These are phyloP conservation scores for Saitozyma sp. DNA, from an alignment of 768 basidiomycete genomes.

Conservation along the genomic window DNA sequence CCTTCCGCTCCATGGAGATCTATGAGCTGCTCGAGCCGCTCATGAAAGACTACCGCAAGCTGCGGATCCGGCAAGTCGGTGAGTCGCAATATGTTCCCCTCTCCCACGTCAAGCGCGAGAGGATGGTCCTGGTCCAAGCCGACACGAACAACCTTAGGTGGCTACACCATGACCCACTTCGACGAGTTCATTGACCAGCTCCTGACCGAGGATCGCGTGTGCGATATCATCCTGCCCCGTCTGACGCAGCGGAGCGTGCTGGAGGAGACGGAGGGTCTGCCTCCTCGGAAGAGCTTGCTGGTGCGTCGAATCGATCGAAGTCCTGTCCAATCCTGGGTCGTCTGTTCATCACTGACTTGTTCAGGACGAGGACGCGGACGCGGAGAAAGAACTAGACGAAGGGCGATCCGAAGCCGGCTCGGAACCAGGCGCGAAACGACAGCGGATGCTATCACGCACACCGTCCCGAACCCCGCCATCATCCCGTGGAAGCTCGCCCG, in stretches of 20 bases:
- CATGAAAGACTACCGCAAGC: conserved; percentile 87
- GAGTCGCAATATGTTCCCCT: conserved; percentile 38
- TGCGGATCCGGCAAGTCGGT: conserved; percentile 80
- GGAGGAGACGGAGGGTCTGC: conserved; percentile 86
- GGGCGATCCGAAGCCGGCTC: background rate
- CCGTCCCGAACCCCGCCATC: conserved; percentile 32
- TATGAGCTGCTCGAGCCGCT: conserved; percentile 92
- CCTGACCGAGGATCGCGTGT: conserved; percentile 84
- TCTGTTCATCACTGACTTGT: background rate
- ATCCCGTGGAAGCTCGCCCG: conserved; percentile 25
- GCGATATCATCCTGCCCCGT: conserved; percentile 93
- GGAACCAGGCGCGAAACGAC: conserved; percentile 17
- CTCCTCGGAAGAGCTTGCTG: conserved; percentile 62
- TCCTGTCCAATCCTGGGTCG: background rate
- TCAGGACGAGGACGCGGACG: conserved; percentile 30
- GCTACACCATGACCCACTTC: conserved; percentile 80
- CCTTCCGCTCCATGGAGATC: conserved; percentile 83
- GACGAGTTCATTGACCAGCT: conserved; percentile 88
- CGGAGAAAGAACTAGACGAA: conserved; percentile 3
- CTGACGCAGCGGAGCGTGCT: conserved; percentile 78
- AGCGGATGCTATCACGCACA: conserved; percentile 26
- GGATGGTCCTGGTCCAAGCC: background rate
- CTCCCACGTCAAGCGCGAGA: background rate
- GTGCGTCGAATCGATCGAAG: conserved; percentile 50
- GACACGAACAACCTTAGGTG: conserved; percentile 58